Percentiles rank a stretch among this genome's conserved stretches.
These are phyloP conservation scores for Coniochaeta prunicola DNA, from an alignment of 2,329 filamentous ascomycete genomes.

Conservation along the genomic window DNA sequence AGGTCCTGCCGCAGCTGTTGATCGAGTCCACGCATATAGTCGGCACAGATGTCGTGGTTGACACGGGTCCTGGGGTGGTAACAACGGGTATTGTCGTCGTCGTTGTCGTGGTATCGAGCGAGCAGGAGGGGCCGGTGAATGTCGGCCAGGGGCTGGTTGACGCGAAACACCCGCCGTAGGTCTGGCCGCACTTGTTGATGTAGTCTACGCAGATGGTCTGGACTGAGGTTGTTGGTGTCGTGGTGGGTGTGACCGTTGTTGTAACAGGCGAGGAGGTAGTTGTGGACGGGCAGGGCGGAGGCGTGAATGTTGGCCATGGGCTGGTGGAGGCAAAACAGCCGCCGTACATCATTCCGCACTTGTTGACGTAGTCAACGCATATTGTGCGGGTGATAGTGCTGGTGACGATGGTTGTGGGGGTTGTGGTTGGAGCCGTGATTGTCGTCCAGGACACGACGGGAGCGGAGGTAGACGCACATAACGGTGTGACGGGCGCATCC, in stretches of 20 bases:
- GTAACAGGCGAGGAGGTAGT: not conserved
- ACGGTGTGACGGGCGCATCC: not conserved
- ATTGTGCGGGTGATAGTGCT: slow-evolving; percentile 1
- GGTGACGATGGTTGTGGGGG: not conserved
- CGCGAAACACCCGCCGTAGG: slow-evolving; percentile 14
- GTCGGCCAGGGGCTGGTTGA: slow-evolving; percentile 13
- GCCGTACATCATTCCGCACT: slow-evolving; percentile 13
- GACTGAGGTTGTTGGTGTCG: not conserved
- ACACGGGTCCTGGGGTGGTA: not conserved
- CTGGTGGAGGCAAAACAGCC: slow-evolving; percentile 13
- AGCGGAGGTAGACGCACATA: not conserved
- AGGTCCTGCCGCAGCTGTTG: slow-evolving; percentile 2
- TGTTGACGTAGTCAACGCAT: slow-evolving; percentile 12
- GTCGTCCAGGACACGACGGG: not conserved
- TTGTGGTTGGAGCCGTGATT: not conserved
- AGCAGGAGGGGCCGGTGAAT: slow-evolving; percentile 10
- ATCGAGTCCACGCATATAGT: slow-evolving; percentile 2
- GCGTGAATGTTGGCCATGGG: slow-evolving; percentile 11
- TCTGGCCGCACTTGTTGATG: slow-evolving; percentile 13
- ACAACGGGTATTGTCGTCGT: not conserved
- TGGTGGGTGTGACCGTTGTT: not conserved
- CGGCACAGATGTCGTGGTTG: not conserved
- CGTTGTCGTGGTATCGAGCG: not conserved
- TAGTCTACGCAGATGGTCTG: slow-evolving; percentile 9
- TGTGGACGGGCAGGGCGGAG: slow-evolving; percentile 3